Percentiles rank a stretch among this genome's conserved stretches.
These are phyloP conservation scores for Ascoidea tarda DNA, from an alignment of 805 yeast species.

Conservation along the genomic window DNA sequence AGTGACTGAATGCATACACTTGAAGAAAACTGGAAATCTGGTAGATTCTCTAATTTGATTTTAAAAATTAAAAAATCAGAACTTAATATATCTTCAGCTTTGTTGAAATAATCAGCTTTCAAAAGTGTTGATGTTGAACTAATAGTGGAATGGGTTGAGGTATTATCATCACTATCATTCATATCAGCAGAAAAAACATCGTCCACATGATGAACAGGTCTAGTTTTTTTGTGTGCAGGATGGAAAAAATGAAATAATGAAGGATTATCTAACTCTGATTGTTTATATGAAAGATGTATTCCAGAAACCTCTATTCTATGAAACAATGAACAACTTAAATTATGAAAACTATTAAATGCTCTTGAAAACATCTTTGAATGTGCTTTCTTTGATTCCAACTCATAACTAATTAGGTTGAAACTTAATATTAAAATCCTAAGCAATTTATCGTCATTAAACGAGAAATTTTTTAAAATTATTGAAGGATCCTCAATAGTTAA, in stretches of 20 bases:
- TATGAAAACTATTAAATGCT: conserved; percentile 9
- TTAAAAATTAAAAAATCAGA: conserved; percentile 13
- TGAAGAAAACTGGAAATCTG: conserved; percentile 10
- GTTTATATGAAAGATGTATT: conserved; percentile 5
- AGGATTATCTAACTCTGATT: background rate
- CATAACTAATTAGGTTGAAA: conserved; percentile 6
- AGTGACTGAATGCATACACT: conserved; percentile 14
- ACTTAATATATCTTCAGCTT: conserved; percentile 12
- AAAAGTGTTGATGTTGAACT: conserved; percentile 1
- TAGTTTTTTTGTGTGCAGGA: background rate
- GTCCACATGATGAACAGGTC: background rate
- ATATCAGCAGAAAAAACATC: background rate
- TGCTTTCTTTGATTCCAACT: conserved; percentile 3
- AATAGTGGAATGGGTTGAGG: background rate
- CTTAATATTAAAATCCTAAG: conserved; percentile 16
- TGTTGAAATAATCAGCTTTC: conserved; percentile 13
- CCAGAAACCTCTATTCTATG: conserved; percentile 13
- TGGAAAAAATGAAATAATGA: background rate
- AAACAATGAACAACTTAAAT: conserved; percentile 10
- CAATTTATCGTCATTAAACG: conserved; percentile 15
- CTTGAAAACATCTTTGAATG: conserved; percentile 11
- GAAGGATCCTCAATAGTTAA: conserved; percentile 24
- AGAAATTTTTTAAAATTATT: conserved; percentile 19
- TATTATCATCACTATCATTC: background rate
- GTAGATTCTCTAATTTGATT: conserved; percentile 14